A percentile compares a stretch with the other conserved stretches of the same genome.
Conservation (phyloP, 2,329 filamentous ascomycete species). For the Fusarium torreyae region DNA sequence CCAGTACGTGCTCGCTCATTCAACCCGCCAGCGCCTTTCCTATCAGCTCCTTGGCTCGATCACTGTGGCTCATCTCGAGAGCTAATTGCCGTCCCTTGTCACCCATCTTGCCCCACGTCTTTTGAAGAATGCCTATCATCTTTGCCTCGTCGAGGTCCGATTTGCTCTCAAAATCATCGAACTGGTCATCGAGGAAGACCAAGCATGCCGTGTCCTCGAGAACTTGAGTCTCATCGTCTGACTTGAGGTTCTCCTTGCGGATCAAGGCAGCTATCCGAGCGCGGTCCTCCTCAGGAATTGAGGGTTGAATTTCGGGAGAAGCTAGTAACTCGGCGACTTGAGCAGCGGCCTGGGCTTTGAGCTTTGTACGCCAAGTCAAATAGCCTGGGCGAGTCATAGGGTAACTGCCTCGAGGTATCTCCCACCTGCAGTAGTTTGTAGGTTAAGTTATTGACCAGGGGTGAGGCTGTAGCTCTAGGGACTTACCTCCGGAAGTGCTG, state of each 20-base stretch:
- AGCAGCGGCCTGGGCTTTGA: constrained; percentile 75
- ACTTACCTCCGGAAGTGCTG: constrained; percentile 82
- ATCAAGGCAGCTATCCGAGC: constrained; percentile 79
- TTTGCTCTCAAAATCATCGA: constrained; percentile 81
- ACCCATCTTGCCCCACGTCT: constrained; percentile 85
- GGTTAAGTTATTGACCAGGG: constrained; percentile 1
- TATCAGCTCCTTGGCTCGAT: constrained; percentile 73
- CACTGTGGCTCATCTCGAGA: constrained; percentile 75
- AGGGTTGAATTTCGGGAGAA: constrained; percentile 55
- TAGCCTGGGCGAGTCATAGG: constrained; percentile 84
- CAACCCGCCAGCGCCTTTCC: constrained; percentile 69
- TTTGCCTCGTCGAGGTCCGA: constrained; percentile 81
- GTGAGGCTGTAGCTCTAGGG: background rate
- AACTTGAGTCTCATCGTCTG: constrained; percentile 75
- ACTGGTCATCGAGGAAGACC: constrained; percentile 89
- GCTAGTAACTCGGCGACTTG: constrained; percentile 70
- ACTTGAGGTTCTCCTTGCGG: constrained; percentile 80
- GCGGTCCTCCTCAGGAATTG: constrained; percentile 65
- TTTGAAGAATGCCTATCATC: constrained; percentile 77
- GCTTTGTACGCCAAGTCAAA: constrained; percentile 81
- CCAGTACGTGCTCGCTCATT: background rate
- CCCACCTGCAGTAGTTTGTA: constrained; percentile 69
- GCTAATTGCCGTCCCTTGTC: constrained; percentile 74
- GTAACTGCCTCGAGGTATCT: constrained; percentile 81
- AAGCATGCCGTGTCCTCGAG: constrained; percentile 90